phyloP scores from a whole-genome alignment of 495 filamentous ascomycete genomes.

The Cercophora newfieldiana region DNA sequence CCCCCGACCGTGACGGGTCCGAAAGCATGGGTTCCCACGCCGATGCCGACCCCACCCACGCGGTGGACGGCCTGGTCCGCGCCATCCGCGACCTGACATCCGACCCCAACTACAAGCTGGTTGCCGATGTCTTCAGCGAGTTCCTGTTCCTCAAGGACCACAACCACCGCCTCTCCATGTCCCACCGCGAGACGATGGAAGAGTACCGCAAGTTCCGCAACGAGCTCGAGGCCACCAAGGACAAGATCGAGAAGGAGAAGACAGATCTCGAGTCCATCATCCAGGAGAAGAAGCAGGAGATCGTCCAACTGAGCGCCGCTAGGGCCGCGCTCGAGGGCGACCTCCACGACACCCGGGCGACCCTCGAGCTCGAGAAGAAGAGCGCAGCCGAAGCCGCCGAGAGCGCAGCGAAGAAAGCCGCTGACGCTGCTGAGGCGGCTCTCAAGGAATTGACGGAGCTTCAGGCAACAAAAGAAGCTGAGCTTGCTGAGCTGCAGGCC shows the following conservation, averaged over 20 bases:
- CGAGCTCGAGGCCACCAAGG: conserved; percentile 36
- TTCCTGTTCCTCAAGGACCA: conserved; percentile 41
- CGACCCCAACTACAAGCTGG: conserved; percentile 41
- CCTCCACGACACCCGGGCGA: conserved; percentile 27
- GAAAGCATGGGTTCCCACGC: conserved; percentile 25
- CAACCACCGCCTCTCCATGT: conserved; percentile 35
- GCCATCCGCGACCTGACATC: conserved; percentile 40
- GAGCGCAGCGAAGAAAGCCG: conserved; percentile 14
- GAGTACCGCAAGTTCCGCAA: conserved; percentile 40
- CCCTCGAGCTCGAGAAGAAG: conserved; percentile 23
- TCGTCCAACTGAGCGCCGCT: conserved; percentile 29
- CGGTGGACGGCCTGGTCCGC: conserved; percentile 38
- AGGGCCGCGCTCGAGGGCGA: conserved; percentile 28
- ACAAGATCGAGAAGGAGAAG: conserved; percentile 30
- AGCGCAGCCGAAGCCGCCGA: conserved; percentile 25
- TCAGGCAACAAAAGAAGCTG: conserved; percentile 12
- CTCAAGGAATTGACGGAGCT: conserved; percentile 15
- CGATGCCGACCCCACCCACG: conserved; percentile 31
- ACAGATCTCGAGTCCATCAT: conserved; percentile 30
- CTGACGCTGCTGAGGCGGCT: conserved; percentile 11
- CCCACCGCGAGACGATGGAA: conserved; percentile 36
- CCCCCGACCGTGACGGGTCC: conserved; percentile 8
- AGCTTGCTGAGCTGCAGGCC: conserved; percentile 7
- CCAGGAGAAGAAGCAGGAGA: conserved; percentile 33
- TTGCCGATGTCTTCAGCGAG: conserved; percentile 42